A percentile compares a stretch with the other conserved stretches of the same genome.
Conservation (phyloP, 2,329 filamentous ascomycete genomes). For the Alternaria longipes region DNA sequence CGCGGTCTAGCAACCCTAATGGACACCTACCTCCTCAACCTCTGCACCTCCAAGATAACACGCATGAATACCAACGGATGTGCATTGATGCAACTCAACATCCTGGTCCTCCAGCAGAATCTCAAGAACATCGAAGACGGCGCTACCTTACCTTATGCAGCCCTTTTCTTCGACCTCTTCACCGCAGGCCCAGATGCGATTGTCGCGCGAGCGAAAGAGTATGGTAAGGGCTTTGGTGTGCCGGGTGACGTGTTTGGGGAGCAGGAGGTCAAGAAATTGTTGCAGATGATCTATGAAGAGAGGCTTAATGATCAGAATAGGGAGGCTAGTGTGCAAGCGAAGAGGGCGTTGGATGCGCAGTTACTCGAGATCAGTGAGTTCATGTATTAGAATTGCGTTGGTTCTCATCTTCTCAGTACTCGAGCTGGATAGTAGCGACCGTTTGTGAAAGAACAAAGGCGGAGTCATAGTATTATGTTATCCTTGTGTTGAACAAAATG, state of each 20-base stretch:
- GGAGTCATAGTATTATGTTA: not conserved
- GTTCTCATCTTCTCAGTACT: not conserved
- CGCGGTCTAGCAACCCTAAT: slow-evolving; percentile 79
- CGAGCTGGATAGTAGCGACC: not conserved
- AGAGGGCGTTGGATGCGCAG: slow-evolving; percentile 75
- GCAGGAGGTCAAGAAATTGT: slow-evolving; percentile 53
- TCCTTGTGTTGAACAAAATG: not conserved
- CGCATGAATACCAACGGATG: slow-evolving; percentile 87
- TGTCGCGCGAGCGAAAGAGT: slow-evolving; percentile 67
- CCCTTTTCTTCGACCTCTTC: slow-evolving; percentile 75
- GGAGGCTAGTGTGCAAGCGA: slow-evolving; percentile 70
- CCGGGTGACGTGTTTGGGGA: slow-evolving; percentile 45
- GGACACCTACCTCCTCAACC: slow-evolving; percentile 76
- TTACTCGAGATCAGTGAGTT: slow-evolving; percentile 74
- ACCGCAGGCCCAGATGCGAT: slow-evolving; percentile 71
- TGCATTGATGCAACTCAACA: slow-evolving; percentile 90
- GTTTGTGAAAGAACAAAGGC: not conserved
- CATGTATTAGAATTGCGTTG: slow-evolving; percentile 60
- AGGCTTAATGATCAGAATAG: slow-evolving; percentile 71
- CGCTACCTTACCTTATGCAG: slow-evolving; percentile 70
- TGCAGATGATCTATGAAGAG: slow-evolving; percentile 54
- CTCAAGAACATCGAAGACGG: slow-evolving; percentile 88
- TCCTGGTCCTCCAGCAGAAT: slow-evolving; percentile 94
- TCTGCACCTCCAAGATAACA: slow-evolving; percentile 72
- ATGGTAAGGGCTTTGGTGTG: slow-evolving; percentile 37